Evolutionary conservation across 345 rosid genomes (phyloP).

Genomic region (Citrus trifoliata): DNA sequence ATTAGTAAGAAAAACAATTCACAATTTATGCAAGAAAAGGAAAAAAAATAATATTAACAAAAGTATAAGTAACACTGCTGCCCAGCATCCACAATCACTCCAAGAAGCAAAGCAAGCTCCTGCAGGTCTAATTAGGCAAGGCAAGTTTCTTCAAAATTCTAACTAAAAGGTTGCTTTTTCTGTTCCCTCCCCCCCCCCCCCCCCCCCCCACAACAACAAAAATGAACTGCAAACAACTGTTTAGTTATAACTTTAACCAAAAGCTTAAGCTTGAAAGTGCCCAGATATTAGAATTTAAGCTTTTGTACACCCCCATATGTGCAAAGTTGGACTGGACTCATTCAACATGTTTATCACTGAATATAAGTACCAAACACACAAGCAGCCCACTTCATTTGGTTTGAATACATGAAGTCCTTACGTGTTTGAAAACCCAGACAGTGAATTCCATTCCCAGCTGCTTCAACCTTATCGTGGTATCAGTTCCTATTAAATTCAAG

Average conservation of each 20-base stretch:
- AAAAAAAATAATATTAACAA: not conserved
- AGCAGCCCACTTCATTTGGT: too few species aligned
- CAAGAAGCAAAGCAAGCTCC: not conserved
- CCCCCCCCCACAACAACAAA: too few species aligned
- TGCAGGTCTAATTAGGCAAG: not conserved
- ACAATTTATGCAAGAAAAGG: not conserved
- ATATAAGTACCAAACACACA: too few species aligned
- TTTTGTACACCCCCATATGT: not conserved
- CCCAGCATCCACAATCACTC: not conserved
- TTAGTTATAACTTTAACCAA: not conserved
- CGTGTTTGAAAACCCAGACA: slow-evolving; percentile 98
- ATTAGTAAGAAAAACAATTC: not conserved
- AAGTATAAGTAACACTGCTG: not conserved
- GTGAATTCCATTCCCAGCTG: slow-evolving; percentile 99
- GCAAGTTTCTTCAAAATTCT: not conserved
- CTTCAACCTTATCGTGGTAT: slow-evolving; percentile 86
- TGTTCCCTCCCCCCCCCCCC: rapidly evolving
- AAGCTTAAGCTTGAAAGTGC: not conserved
- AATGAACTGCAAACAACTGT: not conserved
- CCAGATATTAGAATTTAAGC: not conserved
- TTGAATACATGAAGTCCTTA: slow-evolving; percentile 33
- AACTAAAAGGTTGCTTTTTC: not conserved
- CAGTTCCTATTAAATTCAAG: slow-evolving; percentile 51
- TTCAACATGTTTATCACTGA: too few species aligned
- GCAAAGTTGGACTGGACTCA: not conserved